Evolutionary conservation across 805 yeast species (phyloP).

Genomic region (Wickerhamomyces mucosus): DNA sequence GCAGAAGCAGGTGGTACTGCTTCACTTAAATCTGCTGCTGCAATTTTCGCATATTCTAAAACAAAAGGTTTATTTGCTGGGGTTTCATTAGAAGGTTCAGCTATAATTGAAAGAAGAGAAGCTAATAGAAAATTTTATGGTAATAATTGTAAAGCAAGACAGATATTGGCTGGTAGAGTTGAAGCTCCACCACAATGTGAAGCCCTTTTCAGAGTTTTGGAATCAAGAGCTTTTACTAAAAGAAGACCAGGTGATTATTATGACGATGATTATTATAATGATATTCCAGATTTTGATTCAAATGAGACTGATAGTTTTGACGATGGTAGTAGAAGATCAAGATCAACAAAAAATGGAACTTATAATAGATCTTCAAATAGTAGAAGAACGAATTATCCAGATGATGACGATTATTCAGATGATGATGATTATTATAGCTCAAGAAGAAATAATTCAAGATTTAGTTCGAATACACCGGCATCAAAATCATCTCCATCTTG

Average conservation of each 20-base stretch:
- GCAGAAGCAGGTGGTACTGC: slow-evolving; percentile 98
- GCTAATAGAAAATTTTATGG: slow-evolving; percentile 96
- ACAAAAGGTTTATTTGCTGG: slow-evolving; percentile 97
- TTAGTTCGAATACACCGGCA: slow-evolving; percentile 4
- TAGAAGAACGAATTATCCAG: slow-evolving; percentile 17
- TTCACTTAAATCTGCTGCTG: slow-evolving; percentile 76
- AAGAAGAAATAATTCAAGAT: slow-evolving; percentile 12
- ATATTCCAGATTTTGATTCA: slow-evolving; percentile 32
- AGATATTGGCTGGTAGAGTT: slow-evolving; percentile 77
- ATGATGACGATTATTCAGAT: slow-evolving; percentile 25
- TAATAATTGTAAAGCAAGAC: slow-evolving; percentile 75
- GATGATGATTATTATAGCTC: slow-evolving; percentile 33
- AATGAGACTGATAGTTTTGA: slow-evolving; percentile 20
- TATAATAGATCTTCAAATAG: slow-evolving; percentile 12
- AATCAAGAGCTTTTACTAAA: slow-evolving; percentile 71
- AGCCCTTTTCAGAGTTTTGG: slow-evolving; percentile 74
- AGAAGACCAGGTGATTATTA: slow-evolving; percentile 38
- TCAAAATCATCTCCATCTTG: slow-evolving; percentile 39
- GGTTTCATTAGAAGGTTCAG: slow-evolving; percentile 94
- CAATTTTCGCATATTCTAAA: slow-evolving; percentile 88
- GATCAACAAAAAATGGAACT: slow-evolving; percentile 7
- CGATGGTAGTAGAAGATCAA: slow-evolving; percentile 19
- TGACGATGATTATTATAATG: slow-evolving; percentile 64
- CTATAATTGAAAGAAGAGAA: slow-evolving; percentile 92
- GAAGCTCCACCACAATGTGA: slow-evolving; percentile 91